A percentile compares a stretch with the other conserved stretches of the same genome.
These are phyloP conservation scores for Yarrowia phangngaensis DNA, from an alignment of 805 yeast species.

Conservation along the genomic window DNA sequence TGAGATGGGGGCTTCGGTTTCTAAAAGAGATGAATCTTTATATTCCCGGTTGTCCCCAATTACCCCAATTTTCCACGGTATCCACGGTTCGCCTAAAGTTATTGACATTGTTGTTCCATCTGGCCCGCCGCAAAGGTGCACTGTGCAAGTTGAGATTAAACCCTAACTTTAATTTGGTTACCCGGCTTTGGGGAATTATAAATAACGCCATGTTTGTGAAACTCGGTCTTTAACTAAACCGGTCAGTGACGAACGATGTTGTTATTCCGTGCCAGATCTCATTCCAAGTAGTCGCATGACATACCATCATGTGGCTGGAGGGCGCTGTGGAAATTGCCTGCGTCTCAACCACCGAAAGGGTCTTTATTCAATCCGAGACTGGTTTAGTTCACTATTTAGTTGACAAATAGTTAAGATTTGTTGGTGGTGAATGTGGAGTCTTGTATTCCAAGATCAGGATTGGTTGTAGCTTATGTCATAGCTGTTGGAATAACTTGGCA, in stretches of 20 bases:
- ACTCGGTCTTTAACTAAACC: constrained; percentile 10
- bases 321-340: constrained; percentile 26
- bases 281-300: constrained; percentile 14
- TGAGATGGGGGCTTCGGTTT: no score
- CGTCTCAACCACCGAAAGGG: constrained; percentile 23
- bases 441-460: no score
- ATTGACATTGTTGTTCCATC: no score
- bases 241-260: constrained; percentile 25
- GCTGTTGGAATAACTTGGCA: no score
- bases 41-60: no score
- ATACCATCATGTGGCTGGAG: constrained; percentile 24
- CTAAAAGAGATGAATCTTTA: no score
- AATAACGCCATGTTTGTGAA: neutral
- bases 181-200: constrained; percentile 3
- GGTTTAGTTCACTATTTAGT: constrained; percentile 14
- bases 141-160: no score
- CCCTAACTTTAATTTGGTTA: constrained; percentile 5
- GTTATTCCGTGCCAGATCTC: constrained; percentile 25
- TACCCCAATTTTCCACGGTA: no score
- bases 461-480: no score
- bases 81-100: neutral
- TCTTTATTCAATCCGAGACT: constrained; percentile 17
- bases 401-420: no score
- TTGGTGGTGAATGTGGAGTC: no score
- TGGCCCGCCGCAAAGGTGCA: no score